Evolutionary conservation across 495 filamentous ascomycete species (phyloP).

Genomic region (Penicillium daleae): DNA sequence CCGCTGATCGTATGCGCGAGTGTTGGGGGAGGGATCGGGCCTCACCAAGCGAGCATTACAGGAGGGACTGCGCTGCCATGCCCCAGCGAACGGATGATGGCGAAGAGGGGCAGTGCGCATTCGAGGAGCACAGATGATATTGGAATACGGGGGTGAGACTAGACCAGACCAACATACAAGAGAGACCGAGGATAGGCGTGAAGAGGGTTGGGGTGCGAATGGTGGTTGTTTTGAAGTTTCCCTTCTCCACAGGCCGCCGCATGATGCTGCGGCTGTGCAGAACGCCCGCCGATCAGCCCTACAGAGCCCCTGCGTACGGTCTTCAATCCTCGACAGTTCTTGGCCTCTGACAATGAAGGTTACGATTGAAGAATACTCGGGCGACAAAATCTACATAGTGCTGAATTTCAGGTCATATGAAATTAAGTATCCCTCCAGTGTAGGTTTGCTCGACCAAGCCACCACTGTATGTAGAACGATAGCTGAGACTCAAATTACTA

Average conservation of each 20-base stretch:
- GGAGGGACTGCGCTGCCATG: slow-evolving; percentile 36
- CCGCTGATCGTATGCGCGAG: slow-evolving; percentile 16
- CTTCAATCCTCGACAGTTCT: not conserved
- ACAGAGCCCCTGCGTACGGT: slow-evolving; percentile 23
- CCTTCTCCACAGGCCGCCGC: slow-evolving; percentile 47
- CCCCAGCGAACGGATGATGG: slow-evolving; percentile 30
- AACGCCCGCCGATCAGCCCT: slow-evolving; percentile 48
- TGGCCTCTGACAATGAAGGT: not conserved
- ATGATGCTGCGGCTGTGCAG: slow-evolving; percentile 47
- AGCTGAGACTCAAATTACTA: not conserved
- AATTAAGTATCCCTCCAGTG: not conserved
- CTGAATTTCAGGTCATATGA: not conserved
- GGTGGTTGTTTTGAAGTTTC: slow-evolving; percentile 48
- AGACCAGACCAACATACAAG: not conserved
- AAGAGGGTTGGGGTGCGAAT: slow-evolving; percentile 18
- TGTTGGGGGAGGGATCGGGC: slow-evolving; percentile 19
- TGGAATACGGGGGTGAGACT: not conserved
- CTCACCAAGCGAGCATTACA: slow-evolving; percentile 39
- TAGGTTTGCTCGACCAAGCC: not conserved
- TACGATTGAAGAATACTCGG: not conserved
- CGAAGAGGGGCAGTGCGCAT: slow-evolving; percentile 21
- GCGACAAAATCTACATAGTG: not conserved
- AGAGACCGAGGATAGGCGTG: slow-evolving; percentile 6
- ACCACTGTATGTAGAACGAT: not conserved
- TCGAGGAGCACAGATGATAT: slow-evolving; percentile 8